Conservation (phyloP, 2,329 filamentous ascomycete species). For the Paraconiothyrium brasiliense region DNA sequence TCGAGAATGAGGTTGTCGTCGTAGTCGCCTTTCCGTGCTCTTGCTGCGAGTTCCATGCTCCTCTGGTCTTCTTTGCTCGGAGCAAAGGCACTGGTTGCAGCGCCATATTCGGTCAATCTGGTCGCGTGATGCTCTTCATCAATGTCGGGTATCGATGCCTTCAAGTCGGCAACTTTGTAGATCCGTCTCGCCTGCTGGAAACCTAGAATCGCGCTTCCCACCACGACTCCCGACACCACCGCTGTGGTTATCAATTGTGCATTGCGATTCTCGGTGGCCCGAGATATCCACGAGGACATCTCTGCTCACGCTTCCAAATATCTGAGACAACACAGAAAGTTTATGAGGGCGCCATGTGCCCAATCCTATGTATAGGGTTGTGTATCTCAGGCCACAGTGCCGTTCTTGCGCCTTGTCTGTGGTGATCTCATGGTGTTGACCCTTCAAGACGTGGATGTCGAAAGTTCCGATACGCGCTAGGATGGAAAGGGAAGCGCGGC, state of each 20-base stretch:
- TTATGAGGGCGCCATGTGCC: constrained; percentile 9
- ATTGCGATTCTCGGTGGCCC: constrained; percentile 56
- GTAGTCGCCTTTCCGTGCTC: constrained; percentile 70
- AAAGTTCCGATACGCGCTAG: constrained; percentile 21
- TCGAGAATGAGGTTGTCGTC: constrained; percentile 88
- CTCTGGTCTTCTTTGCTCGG: constrained; percentile 65
- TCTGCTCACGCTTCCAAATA: constrained; percentile 2
- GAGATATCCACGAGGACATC: constrained; percentile 59
- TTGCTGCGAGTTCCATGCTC: constrained; percentile 65
- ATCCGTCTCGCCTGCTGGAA: constrained; percentile 65
- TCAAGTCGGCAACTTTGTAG: constrained; percentile 66
- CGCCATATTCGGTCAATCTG: constrained; percentile 70
- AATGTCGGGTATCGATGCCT: constrained; percentile 68
- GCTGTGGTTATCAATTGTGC: constrained; percentile 77
- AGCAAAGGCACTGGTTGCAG: constrained; percentile 55
- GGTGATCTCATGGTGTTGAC: constrained; percentile 21
- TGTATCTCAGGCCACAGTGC: constrained; percentile 3
- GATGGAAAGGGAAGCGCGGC: constrained; percentile 24
- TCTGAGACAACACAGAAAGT: constrained; percentile 8
- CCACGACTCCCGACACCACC: constrained; percentile 61
- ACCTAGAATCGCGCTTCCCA: constrained; percentile 64
- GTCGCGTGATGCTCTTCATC: constrained; percentile 61
- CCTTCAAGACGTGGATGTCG: constrained; percentile 17
- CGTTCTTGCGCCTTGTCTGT: not conserved
- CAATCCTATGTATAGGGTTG: not conserved